These are phyloP conservation scores for Pythium phragmiticola DNA, from an alignment of 352 stramenopile species.

Conservation along the genomic window DNA sequence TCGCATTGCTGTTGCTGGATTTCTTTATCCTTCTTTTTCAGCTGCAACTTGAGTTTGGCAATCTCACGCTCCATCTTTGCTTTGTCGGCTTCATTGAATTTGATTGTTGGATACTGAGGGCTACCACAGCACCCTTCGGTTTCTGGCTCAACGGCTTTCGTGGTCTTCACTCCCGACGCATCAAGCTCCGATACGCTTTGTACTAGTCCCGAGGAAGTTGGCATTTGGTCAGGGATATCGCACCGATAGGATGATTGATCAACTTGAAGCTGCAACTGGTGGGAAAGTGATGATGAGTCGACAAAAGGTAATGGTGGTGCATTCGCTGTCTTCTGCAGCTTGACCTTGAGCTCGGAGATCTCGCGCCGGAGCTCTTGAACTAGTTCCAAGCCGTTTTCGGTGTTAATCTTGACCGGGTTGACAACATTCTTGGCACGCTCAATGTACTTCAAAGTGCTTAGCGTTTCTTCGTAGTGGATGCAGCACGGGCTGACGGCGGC, in stretches of 20 bases:
- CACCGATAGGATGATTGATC: conserved; percentile 8
- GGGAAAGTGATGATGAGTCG: background rate
- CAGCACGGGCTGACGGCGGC: conserved; percentile 84
- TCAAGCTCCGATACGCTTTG: background rate
- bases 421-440: conserved; percentile 63
- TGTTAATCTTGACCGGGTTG: conserved; percentile 41
- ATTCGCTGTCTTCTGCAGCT: conserved; percentile 25
- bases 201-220: background rate
- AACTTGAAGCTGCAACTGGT: background rate
- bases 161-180: background rate
- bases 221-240: conserved; percentile 15
- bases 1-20: conserved; percentile 29
- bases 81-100: conserved; percentile 38
- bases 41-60: conserved; percentile 32
- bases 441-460: conserved; percentile 84
- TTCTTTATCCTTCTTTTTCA: conserved; percentile 40
- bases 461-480: conserved; percentile 82
- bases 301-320: background rate
- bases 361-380: conserved; percentile 38
- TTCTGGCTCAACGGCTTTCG: conserved; percentile 12
- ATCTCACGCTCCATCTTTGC: conserved; percentile 37
- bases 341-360: conserved; percentile 43
- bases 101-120: conserved; percentile 26
- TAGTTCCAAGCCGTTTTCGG: conserved; percentile 32
- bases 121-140: background rate